phyloP scores from a whole-genome alignment of 805 yeast genomes.

The Torulaspora maleeae region DNA sequence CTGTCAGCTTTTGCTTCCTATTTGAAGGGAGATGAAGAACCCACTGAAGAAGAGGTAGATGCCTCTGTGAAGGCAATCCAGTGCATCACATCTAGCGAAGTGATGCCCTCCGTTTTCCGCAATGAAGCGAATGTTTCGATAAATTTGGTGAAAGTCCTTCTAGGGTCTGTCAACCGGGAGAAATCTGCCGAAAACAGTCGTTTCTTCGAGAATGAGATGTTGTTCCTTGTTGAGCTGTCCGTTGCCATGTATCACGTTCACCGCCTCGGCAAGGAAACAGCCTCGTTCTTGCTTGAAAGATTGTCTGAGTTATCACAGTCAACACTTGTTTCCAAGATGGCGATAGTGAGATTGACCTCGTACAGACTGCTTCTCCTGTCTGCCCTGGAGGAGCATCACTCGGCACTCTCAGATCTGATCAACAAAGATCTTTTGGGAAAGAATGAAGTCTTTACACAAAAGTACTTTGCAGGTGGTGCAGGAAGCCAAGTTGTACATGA shows the following conservation, averaged over 20 bases:
- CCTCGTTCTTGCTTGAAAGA: slow-evolving; percentile 20
- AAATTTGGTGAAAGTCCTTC: slow-evolving; percentile 34
- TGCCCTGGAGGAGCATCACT: slow-evolving; percentile 22
- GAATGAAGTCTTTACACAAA: slow-evolving; percentile 33
- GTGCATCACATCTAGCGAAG: slow-evolving; percentile 68
- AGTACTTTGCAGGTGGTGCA: slow-evolving; percentile 40
- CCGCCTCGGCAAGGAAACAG: slow-evolving; percentile 34
- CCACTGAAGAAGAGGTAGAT: slow-evolving; percentile 88
- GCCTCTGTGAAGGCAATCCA: slow-evolving; percentile 77
- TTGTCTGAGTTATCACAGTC: slow-evolving; percentile 16
- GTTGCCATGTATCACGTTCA: slow-evolving; percentile 30
- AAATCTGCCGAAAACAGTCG: slow-evolving; percentile 33
- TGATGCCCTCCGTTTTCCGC: slow-evolving; percentile 51
- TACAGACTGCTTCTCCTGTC: slow-evolving; percentile 38
- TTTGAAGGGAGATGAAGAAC: slow-evolving; percentile 92
- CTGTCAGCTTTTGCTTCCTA: slow-evolving; percentile 89
- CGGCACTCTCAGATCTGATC: slow-evolving; percentile 21
- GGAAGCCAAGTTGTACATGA: slow-evolving; percentile 43
- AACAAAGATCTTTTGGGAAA: slow-evolving; percentile 31
- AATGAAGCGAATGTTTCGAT: slow-evolving; percentile 37
- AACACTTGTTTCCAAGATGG: slow-evolving; percentile 23
- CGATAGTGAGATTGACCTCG: slow-evolving; percentile 34
- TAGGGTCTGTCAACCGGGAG: slow-evolving; percentile 37
- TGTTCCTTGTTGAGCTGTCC: slow-evolving; percentile 46
- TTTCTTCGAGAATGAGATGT: slow-evolving; percentile 43